These are phyloP conservation scores for Ascochyta clinopodiicola DNA, from an alignment of 2,329 filamentous ascomycete genomes.

Conservation along the genomic window DNA sequence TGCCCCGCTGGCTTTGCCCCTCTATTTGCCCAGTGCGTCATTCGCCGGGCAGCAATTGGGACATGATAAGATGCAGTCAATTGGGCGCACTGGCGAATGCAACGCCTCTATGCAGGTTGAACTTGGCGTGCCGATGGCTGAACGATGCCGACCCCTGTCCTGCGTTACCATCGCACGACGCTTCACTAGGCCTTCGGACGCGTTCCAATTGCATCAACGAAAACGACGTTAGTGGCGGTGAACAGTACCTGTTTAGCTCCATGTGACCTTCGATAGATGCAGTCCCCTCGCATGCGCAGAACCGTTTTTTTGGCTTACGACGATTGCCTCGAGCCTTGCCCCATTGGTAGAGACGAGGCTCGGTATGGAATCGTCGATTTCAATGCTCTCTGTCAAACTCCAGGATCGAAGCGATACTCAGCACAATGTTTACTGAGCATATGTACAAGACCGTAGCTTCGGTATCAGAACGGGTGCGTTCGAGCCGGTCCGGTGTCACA, in stretches of 20 bases:
- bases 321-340: slow-evolving; percentile 1
- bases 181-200: slow-evolving; percentile 25
- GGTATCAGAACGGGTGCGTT: slow-evolving; percentile 20
- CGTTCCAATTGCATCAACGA: slow-evolving; percentile 29
- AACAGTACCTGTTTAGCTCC: slow-evolving; percentile 26
- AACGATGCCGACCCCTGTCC: slow-evolving; percentile 24
- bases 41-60: slow-evolving; percentile 28
- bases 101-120: slow-evolving; percentile 29
- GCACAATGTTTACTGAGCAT: not conserved
- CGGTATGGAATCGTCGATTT: slow-evolving; percentile 2
- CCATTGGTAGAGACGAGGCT: slow-evolving; percentile 3
- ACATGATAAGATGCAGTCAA: slow-evolving; percentile 20
- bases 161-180: slow-evolving; percentile 34
- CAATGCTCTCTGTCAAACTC: not conserved
- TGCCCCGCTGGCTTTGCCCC: slow-evolving; percentile 34
- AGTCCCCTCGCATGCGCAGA: slow-evolving; percentile 21
- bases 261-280: slow-evolving; percentile 29
- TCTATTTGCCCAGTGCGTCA: slow-evolving; percentile 38
- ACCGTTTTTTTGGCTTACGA: slow-evolving; percentile 10
- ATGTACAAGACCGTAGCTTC: slow-evolving; percentile 26
- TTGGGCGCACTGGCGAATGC: slow-evolving; percentile 37
- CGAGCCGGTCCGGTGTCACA: slow-evolving; percentile 42
- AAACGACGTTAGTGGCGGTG: slow-evolving; percentile 29
- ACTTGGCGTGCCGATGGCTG: slow-evolving; percentile 31
- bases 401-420: not conserved